Evolutionary conservation across 2,329 filamentous ascomycete genomes (phyloP), one percentile per base, ranked within the genome.

Genomic region (Leptographium wingfieldii): DNA sequence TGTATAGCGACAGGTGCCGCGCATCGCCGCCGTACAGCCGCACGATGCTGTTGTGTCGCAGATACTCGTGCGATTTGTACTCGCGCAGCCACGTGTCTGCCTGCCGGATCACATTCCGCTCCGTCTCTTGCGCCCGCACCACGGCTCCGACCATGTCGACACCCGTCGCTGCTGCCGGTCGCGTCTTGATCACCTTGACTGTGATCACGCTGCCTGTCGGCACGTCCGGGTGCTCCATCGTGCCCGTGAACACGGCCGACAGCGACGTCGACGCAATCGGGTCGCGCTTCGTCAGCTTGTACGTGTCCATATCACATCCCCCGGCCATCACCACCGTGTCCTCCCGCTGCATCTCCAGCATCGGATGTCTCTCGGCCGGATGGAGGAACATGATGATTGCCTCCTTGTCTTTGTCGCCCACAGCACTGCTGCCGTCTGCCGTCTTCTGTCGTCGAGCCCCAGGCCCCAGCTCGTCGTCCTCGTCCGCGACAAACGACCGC

Each of bases 41-140:
- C 60, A 83, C 80, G 62, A 84, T 84, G 57, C 79, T 82, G 62
- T 79, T 72, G 68, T 84, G 80, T 61, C 77, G 71, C 56, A 83
- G 69, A 62, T 77, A 74, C 64, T 80, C 77, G 63, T 83, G 81
- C 65, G 75, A 79, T 65, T 77, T 75, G 63, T 79, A 79, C 66
- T 84, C 81, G 63, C 80, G 79, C 63, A 81, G 69, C 80, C 81
- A 84, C 67, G 80, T 78, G 65, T 83, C 78, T 51, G 81, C 80
- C 66, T 84, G 81, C 1, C 76, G 77, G 64, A 84, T 82, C 52
- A 83, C 77, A 61, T 78, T 80, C 59, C 76, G 75, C 66, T 81
- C 80, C 58, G 74, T 74, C 25, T 80, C 75, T 52, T 76, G 74
- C 2, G 77, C 75, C 59, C 77, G 78, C 52, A 73, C 68, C 56